Evolutionary conservation across 495 filamentous ascomycete species (phyloP).

Genomic region (Letharia columbiana): DNA sequence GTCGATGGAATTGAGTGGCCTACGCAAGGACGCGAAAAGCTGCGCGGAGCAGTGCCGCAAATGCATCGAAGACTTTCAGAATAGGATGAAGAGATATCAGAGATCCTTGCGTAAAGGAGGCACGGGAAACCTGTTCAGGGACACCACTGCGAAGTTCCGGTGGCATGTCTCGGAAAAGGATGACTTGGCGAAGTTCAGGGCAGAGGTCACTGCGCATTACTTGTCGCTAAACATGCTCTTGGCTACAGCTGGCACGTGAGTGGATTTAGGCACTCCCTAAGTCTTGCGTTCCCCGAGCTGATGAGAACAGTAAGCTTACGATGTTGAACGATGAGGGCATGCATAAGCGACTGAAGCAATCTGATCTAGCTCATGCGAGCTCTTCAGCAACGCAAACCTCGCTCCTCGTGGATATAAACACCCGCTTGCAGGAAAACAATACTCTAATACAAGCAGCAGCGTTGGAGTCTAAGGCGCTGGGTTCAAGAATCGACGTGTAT

Average conservation of each 20-base stretch:
- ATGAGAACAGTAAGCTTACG: slow-evolving; percentile 3
- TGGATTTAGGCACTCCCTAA: not conserved
- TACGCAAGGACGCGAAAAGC: slow-evolving; percentile 6
- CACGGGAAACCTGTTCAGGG: slow-evolving; percentile 13
- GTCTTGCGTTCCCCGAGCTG: not conserved
- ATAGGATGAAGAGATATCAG: slow-evolving; percentile 12
- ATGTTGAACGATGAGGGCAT: slow-evolving; percentile 18
- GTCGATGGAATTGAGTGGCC: slow-evolving; percentile 14
- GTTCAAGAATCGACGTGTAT: slow-evolving; percentile 6
- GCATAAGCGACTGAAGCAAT: slow-evolving; percentile 12
- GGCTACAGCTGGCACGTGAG: slow-evolving; percentile 2
- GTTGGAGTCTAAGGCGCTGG: slow-evolving; percentile 5
- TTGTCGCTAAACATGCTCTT: slow-evolving; percentile 23
- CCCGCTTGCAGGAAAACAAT: not conserved
- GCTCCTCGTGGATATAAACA: not conserved
- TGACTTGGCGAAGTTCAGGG: slow-evolving; percentile 23
- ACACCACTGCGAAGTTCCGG: slow-evolving; percentile 18
- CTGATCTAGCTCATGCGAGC: slow-evolving; percentile 1
- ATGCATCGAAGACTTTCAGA: slow-evolving; percentile 9
- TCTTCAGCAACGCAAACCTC: slow-evolving; percentile 8
- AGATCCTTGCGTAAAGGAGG: not conserved
- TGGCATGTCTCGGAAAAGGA: slow-evolving; percentile 22
- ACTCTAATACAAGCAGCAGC: not conserved
- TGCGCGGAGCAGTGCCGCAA: slow-evolving; percentile 15
- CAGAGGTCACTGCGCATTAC: slow-evolving; percentile 21